Base-by-base conservation (phyloP, 2,329 filamentous ascomycete genomes). In the Neonectria magnoliae region DNA sequence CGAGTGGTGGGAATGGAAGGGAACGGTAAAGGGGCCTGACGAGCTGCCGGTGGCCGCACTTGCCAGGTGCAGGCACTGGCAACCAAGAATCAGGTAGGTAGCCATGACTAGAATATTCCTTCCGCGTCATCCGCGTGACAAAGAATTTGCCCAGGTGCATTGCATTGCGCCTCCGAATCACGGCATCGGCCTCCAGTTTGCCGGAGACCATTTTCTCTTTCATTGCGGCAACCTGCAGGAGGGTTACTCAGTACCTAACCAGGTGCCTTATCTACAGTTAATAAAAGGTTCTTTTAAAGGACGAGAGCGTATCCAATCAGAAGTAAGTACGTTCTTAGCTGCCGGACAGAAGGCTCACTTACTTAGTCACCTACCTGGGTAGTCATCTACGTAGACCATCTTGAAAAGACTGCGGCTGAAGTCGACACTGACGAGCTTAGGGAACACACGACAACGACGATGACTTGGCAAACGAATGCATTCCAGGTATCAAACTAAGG, bases 401-500 rank as follows among this genome's bases (percentile, higher is more conserved):
- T 38, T 16, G 5, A 5, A 5, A 16, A 7, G 14, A 13, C 36
- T 31, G 18, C 14, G n/a, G 16, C 27, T 11, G 9, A 27, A 13
- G 27, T 3, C 31, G 18, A 5, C 31, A 31, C 27, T 18, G 5
- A 31, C 47, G n/a, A 31, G 16, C 27, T 8, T 9, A 51, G n/a
- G 48, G 18, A 18, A 8, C 48, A 14, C 16, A 20, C 38, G 4
- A 18, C 8, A 25, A 27, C 9, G 11, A 20, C 16, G 5, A 25
- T 16, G 29, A 59, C 13, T 4, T 33, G 7, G 48, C 45, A 10
- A 58, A 48, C 44, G 44, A 45, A 53, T 45, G 20, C 42, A 65
- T 59, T 64, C 54, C 38, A 71, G 64, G 67, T 73, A 68, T 73
- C 33, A 36, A 63, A 61, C 48, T 13, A 57, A 60, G 5, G 27